A percentile compares a stretch with the other conserved stretches of the same genome.
phyloP scores from a whole-genome alignment of 176 grass and related monocot species.

The Lolium multiflorum region DNA sequence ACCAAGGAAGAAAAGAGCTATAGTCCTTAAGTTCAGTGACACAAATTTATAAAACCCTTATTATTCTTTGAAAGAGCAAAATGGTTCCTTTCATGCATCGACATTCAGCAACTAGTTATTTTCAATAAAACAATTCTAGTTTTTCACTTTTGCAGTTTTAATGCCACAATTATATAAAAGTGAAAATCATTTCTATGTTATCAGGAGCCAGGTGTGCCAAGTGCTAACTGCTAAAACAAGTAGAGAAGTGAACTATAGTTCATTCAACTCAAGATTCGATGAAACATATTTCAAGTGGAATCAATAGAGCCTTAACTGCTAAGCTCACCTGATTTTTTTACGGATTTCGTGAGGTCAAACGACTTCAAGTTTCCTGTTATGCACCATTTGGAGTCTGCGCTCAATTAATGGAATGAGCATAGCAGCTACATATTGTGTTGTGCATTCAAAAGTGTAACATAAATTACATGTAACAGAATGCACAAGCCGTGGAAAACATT shows the following conservation, averaged over 20 bases:
- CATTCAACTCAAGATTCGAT: not conserved
- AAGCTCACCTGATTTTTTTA: slow-evolving; percentile 59
- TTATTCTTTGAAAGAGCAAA: not conserved
- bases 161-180: slow-evolving; percentile 7
- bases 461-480: slow-evolving; percentile 23
- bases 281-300: not conserved
- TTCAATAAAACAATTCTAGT: not conserved
- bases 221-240: slow-evolving; percentile 24
- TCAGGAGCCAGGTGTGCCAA: not conserved
- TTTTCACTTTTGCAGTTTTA: not conserved
- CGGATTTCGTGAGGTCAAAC: slow-evolving; percentile 62
- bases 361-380: slow-evolving; percentile 56
- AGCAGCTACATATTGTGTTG: slow-evolving; percentile 83
- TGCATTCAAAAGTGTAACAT: slow-evolving; percentile 57
- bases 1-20: slow-evolving; percentile 13
- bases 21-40: not conserved
- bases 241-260: not conserved
- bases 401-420: slow-evolving; percentile 78
- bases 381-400: slow-evolving; percentile 59
- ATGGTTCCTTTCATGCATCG: not conserved
- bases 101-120: not conserved
- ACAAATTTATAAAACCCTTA: not conserved
- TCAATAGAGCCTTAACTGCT: not conserved
- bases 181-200: not conserved
- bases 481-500: not conserved